A percentile compares a stretch with the other conserved stretches of the same genome.
These are phyloP conservation scores for Eutrema japonicum DNA, from an alignment of 345 rosid species.

Conservation along the genomic window DNA sequence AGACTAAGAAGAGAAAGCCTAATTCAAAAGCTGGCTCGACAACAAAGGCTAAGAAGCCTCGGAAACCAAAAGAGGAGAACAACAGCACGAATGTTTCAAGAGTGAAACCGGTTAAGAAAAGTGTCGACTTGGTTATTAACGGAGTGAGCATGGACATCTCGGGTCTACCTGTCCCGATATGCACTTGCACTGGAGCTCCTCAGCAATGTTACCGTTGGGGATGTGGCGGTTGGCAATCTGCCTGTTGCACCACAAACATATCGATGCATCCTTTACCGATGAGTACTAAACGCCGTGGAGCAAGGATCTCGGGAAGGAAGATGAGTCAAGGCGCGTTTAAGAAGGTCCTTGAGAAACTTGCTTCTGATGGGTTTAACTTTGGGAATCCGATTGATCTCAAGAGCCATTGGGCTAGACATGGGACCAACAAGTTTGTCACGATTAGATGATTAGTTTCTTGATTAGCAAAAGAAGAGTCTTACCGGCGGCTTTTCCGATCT, in stretches of 20 bases:
- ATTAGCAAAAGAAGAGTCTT: background rate
- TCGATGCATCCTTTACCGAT: slow-evolving; percentile 94
- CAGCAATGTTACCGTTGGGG: slow-evolving; percentile 99
- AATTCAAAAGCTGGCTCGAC: slow-evolving; percentile 58
- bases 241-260: slow-evolving; percentile 92
- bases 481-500: slow-evolving; percentile 1
- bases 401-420: slow-evolving; percentile 98
- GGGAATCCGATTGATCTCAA: slow-evolving; percentile 86
- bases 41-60: slow-evolving; percentile 64
- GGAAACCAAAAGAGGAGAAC: slow-evolving; percentile 75
- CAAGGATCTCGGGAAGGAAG: slow-evolving; percentile 96
- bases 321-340: slow-evolving; percentile 99
- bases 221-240: slow-evolving; percentile 99
- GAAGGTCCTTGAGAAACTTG: slow-evolving; percentile 94
- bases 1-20: slow-evolving; percentile 68
- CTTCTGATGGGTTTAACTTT: slow-evolving; percentile 89
- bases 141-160: slow-evolving; percentile 92
- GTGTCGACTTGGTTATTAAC: slow-evolving; percentile 78
- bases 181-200: slow-evolving; percentile 93
- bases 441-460: slow-evolving; percentile 69
- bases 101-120: slow-evolving; percentile 81
- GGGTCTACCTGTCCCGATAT: slow-evolving; percentile 81
- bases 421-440: slow-evolving; percentile 97
- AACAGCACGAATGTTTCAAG: slow-evolving; percentile 47
- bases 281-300: slow-evolving; percentile 95